A percentile compares a stretch with the other conserved stretches of the same genome.
Conservation (phyloP, 805 yeast species). For the Metschnikowia matae region DNA sequence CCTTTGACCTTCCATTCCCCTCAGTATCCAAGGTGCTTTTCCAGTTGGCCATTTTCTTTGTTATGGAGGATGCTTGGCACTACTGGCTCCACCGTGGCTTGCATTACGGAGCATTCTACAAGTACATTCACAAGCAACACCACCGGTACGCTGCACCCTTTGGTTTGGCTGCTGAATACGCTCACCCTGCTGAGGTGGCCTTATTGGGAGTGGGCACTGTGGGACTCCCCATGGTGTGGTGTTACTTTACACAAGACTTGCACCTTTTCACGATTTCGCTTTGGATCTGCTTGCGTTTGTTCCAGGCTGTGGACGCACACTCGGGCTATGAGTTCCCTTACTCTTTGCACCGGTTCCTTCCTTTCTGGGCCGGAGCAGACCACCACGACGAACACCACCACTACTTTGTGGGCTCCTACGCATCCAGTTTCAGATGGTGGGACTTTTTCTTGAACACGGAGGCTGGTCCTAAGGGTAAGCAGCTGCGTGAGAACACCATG, state of each 20-base stretch:
- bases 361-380: conserved; percentile 64
- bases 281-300: conserved; percentile 51
- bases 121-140: conserved; percentile 56
- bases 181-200: conserved; percentile 57
- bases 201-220: conserved; percentile 57
- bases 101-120: conserved; percentile 54
- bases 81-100: conserved; percentile 56
- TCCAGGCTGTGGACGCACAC: conserved; percentile 59
- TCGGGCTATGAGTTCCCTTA: conserved; percentile 62
- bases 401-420: conserved; percentile 85
- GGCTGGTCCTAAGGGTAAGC: conserved; percentile 78
- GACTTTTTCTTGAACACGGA: conserved; percentile 86
- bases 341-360: conserved; percentile 53
- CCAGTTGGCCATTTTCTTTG: conserved; percentile 48
- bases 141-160: conserved; percentile 61
- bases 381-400: conserved; percentile 62
- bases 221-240: conserved; percentile 55
- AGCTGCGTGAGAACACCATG: conserved; percentile 65
- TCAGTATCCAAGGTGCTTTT: conserved; percentile 34
- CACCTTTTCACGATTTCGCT: conserved; percentile 51
- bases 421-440: conserved; percentile 96
- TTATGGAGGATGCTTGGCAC: conserved; percentile 58
- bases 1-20: conserved; percentile 53
- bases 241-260: conserved; percentile 40
- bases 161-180: conserved; percentile 59